These are phyloP conservation scores for Trypanosoma brucei DNA, from an alignment of 208 protist species.

Conservation along the genomic window DNA sequence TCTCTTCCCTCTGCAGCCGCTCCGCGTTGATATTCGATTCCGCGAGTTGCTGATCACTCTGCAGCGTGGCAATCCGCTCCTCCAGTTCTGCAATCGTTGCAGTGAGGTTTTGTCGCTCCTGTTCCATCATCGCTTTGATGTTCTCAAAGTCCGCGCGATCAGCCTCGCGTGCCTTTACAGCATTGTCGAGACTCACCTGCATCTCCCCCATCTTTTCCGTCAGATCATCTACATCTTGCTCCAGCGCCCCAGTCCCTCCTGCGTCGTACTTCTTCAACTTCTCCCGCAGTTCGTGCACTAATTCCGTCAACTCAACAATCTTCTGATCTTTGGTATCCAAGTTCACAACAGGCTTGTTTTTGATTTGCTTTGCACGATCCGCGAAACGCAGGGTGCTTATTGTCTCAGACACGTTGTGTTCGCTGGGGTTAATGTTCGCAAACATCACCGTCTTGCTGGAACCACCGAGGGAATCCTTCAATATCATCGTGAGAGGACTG, in stretches of 20 bases:
- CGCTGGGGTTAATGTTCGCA: constrained; percentile 86
- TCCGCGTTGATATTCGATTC: constrained; percentile 44
- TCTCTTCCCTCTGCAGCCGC: constrained; percentile 41
- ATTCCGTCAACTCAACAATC: constrained; percentile 70
- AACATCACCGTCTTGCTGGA: constrained; percentile 91
- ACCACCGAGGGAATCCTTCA: constrained; percentile 89
- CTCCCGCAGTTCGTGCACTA: constrained; percentile 70
- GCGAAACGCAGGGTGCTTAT: constrained; percentile 87
- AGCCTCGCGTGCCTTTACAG: constrained; percentile 60
- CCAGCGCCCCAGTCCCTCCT: constrained; percentile 52
- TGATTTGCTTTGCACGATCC: constrained; percentile 89
- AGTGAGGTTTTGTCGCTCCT: constrained; percentile 40
- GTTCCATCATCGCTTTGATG: constrained; percentile 33
- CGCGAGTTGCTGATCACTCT: constrained; percentile 65
- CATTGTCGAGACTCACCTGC: constrained; percentile 73
- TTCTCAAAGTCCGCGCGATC: constrained; percentile 70
- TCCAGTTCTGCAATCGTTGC: constrained; percentile 39
- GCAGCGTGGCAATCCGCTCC: constrained; percentile 53
- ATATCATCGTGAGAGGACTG: constrained; percentile 82
- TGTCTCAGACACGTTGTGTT: constrained; percentile 85
- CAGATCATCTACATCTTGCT: constrained; percentile 62
- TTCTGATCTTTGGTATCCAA: constrained; percentile 89
- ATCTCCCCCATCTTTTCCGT: constrained; percentile 64
- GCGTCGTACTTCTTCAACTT: constrained; percentile 81
- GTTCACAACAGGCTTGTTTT: constrained; percentile 89